Evolutionary conservation across 495 filamentous ascomycete genomes (phyloP), one percentile per base, ranked within the genome.

Genomic region (Xylaria grammica): DNA sequence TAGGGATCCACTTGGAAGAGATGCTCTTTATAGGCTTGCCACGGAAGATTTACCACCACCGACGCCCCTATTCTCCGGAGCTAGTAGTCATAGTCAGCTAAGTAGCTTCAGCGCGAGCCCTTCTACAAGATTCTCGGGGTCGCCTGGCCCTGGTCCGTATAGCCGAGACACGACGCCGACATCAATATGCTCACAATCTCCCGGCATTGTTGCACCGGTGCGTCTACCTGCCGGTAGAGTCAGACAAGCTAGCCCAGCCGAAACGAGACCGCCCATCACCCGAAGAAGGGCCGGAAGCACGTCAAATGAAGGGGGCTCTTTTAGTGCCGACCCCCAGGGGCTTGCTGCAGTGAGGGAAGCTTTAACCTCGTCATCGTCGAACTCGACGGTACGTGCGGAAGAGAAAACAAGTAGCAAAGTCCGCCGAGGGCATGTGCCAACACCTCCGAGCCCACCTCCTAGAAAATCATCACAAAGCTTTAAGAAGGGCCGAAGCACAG

Each of bases 141-240:
- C 95, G 3, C 95, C 95, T 10, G 91, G 93, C 5, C 82, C 91
- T 34, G 81, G 84, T 36, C 78, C 83, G 60, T 98, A 96, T 78
- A 97, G 94, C 76, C 85, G 90, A 68, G 90, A 92, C 45, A 96
- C 95, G 10, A 97, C 95, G 2, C 94, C 95, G 1, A 97, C 94
- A n/a, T 97, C 95, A 8, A 86, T 93, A 71, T 96, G 93, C 8
- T 97, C 95, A n/a, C 91, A 95, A 73, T 99, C 95, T 38, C 93
- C 95, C 11, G 91, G 92, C 1, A 84, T 92, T 40, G 74, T 90
- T 62, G 78, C 74, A 45, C 80, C 83, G 27, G 78, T 88, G 34
- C 86, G 91, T 20, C 76, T 91, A 61, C 69, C 81, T 65, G 77
- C 81, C 36, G 70, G 85, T 32, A 85, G 87, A 62, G 74, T 83